Base-by-base conservation (phyloP, 306 rosid genomes). In the Benincasa hispida region DNA sequence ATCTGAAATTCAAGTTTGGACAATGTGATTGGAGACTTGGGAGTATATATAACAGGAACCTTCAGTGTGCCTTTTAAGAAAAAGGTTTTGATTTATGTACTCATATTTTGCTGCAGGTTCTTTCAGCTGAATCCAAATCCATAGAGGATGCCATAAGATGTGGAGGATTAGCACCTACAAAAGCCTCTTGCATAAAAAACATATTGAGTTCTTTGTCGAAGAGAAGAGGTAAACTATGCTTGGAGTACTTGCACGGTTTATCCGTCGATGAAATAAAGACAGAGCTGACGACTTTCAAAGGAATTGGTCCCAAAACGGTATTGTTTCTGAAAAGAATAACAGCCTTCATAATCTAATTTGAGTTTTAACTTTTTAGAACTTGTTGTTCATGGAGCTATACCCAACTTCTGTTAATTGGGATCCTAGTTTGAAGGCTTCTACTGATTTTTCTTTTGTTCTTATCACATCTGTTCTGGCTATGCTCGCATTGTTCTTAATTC, bases 291-390 rank as follows among this genome's bases (percentile, higher is more conserved):
- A 85, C 80, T 83, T 89, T 91, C 88, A 93, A 91, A 82, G 98
- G 98, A 83, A 88, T 93, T 63, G 97, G 97, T 69, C 96, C 98
- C 62, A 93, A 93, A 83, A 89, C 98, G 60, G 98, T 91, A 85
- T 50, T 59, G 27, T 77, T 83, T 81, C 74, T 73, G 5, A 45
- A 45, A 6, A 37, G 1, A 53, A n/a, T 9, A 10, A 66, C 51
- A 2, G 14, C 22, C 48, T 63, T 35, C 17, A 10, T 35, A 35
- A 4, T 6, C 13, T 17, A 62, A 62, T 30, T 62, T 32, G 2
- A 2, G 7, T 35, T 45, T 35, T 37, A 37, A 10, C n/a, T 3
- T n/a, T n/a, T 57, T 4, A 57, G 30, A 57, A 24, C 7, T 57
- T 24, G 13, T 56, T 3, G 17, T 57, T n/a, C 61, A 21, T 56